These are phyloP conservation scores for Acacia acuminata DNA, from an alignment of 306 rosid species.

Conservation along the genomic window DNA sequence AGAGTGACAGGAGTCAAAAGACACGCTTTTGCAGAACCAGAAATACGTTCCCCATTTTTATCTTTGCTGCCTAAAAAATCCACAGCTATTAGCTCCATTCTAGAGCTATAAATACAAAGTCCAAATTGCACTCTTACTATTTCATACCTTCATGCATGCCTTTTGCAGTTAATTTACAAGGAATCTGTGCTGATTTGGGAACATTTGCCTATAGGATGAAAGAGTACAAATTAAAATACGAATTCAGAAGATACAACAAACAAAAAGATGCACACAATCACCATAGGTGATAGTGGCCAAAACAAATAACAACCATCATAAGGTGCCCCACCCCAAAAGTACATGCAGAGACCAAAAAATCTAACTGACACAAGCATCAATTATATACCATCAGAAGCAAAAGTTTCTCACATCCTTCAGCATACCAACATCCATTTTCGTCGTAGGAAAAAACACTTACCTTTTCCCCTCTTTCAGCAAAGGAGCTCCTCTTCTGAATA, in stretches of 20 bases:
- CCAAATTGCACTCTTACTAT: slow-evolving; percentile 22
- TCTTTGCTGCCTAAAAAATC: slow-evolving; percentile 39
- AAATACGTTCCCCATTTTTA: slow-evolving; percentile 28
- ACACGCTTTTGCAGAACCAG: slow-evolving; percentile 34
- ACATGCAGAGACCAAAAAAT: background rate
- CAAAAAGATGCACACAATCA: background rate
- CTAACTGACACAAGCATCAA: background rate
- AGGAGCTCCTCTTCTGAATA: slow-evolving; percentile 21
- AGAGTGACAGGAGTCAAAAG: slow-evolving; percentile 8
- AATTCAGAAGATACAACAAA: background rate
- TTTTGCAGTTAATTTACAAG: slow-evolving; percentile 25
- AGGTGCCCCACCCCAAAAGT: background rate
- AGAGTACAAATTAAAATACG: background rate
- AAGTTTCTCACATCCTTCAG: background rate
- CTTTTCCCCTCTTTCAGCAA: slow-evolving; percentile 32
- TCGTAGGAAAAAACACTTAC: slow-evolving; percentile 35
- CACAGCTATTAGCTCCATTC: slow-evolving; percentile 41
- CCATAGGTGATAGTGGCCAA: background rate
- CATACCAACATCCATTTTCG: background rate
- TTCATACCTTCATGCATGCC: slow-evolving; percentile 50
- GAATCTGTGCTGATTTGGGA: slow-evolving; percentile 28
- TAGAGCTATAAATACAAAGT: slow-evolving; percentile 28
- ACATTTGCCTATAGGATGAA: slow-evolving; percentile 33
- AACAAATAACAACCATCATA: background rate
- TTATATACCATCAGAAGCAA: background rate